These are phyloP conservation scores for Mycena sanguinolenta DNA, from an alignment of 768 basidiomycete genomes.

Conservation along the genomic window DNA sequence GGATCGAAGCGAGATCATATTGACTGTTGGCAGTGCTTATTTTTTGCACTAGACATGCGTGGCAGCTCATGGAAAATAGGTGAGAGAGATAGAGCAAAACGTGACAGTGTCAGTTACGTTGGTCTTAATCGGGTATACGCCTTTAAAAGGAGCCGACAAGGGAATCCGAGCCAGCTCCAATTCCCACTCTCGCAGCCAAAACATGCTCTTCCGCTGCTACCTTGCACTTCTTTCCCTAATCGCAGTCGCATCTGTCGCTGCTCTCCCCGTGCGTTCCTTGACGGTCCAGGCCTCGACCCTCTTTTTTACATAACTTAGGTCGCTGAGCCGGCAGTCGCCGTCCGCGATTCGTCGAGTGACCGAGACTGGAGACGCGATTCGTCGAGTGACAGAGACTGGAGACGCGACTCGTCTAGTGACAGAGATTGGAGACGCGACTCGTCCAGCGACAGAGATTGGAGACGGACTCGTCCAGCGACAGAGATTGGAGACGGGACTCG, in stretches of 20 bases:
- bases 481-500: constrained; percentile 38
- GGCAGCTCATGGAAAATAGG: neutral
- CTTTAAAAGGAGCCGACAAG: constrained; percentile 46
- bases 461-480: constrained; percentile 27
- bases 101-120: constrained; percentile 33
- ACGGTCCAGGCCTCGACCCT: constrained; percentile 11
- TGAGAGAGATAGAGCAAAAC: neutral
- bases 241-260: constrained; percentile 49
- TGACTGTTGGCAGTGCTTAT: neutral
- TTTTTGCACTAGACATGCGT: neutral
- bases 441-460: constrained; percentile 28
- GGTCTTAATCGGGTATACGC: constrained; percentile 45
- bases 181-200: constrained; percentile 33
- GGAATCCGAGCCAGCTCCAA: neutral
- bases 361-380: constrained; percentile 36
- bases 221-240: constrained; percentile 50
- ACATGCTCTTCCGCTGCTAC: constrained; percentile 52
- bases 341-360: constrained; percentile 25
- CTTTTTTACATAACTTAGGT: constrained; percentile 32
- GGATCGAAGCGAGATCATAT: neutral
- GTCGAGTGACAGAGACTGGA: constrained; percentile 28
- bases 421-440: constrained; percentile 32
- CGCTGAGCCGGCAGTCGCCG: constrained; percentile 36
- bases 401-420: constrained; percentile 17
- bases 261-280: constrained; percentile 53